These are phyloP conservation scores for Penicillium lagena DNA, from an alignment of 495 filamentous ascomycete species.

Conservation along the genomic window DNA sequence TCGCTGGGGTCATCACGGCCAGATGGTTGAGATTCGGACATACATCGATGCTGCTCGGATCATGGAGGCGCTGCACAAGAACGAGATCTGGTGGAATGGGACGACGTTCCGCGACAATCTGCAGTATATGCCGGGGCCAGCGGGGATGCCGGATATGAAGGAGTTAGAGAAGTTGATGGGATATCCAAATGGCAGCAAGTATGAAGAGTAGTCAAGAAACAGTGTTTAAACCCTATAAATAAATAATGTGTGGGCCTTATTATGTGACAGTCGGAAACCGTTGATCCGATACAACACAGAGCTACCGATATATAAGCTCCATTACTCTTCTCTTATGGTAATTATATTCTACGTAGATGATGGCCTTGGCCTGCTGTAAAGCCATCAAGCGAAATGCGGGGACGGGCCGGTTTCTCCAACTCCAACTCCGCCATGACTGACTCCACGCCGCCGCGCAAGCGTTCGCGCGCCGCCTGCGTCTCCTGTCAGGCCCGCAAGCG, in stretches of 20 bases:
- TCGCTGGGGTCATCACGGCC: constrained; percentile 19
- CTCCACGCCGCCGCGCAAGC: constrained; percentile 28
- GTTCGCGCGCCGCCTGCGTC: constrained; percentile 42
- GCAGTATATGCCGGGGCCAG: constrained; percentile 30
- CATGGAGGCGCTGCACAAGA: constrained; percentile 25
- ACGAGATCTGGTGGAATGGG: constrained; percentile 33
- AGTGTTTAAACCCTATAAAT: no score
- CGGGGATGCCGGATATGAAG: constrained; percentile 29
- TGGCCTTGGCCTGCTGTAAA: no score
- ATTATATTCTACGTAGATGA: no score
- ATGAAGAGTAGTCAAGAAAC: constrained; percentile 4
- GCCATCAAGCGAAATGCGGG: no score
- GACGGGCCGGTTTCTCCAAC: no score
- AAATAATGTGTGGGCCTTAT: no score
- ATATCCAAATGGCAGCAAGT: constrained; percentile 24
- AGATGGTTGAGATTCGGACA: constrained; percentile 32
- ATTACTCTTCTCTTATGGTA: no score
- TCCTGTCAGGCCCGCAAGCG: constrained; percentile 48
- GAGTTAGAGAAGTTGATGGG: constrained; percentile 21
- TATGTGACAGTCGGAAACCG: no score
- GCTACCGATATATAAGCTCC: no score
- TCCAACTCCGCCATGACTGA: constrained; percentile 20
- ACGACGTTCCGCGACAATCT: constrained; percentile 22
- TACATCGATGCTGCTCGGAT: constrained; percentile 26
- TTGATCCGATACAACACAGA: no score